Evolutionary conservation across 768 basidiomycete genomes (phyloP), one percentile per base, ranked within the genome.

Genomic region (Suillus hirtellus): DNA sequence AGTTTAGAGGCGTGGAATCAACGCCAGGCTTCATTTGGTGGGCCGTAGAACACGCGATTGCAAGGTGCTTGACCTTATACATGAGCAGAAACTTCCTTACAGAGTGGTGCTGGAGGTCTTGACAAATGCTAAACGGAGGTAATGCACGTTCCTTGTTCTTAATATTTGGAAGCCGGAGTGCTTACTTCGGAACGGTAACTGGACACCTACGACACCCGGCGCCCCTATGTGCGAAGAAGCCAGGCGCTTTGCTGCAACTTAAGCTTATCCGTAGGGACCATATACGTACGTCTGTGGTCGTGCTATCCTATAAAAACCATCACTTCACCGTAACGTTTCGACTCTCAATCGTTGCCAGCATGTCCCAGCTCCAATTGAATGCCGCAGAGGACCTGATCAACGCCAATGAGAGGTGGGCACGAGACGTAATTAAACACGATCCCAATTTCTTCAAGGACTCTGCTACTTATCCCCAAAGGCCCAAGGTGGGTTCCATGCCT

Each of bases 401-500:
- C 21, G 71, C 71, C 46, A 96, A 96, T 75, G 76, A 80, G 5
- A 80, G 83, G 64, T 96, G 93, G 93, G 88, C 90, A 0, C 69
- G 78, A 35, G 81, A 84, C 47, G 85, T 93, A 63, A 71, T 81
- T 38, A 63, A 69, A 15, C 70, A 79, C 14, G 84, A 90, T 14
- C 86, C 89, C 2, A 77, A 74, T 19, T 93, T 95, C 71, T 93
- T 94, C 65, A 66, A 73, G 2, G 69, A 81, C 63, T 81, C 77
- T 3, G 84, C 87, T 0, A 77, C 86, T 71, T 0, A 8, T 24
- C 89, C 87, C 15, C 94, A 95, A 71, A 63, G 73, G 3, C 88
- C 89, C 8, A 86, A 90, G 79, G 90, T 86, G 63, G 24, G 80
- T 72, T 27, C 24, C 7, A 3, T 15, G 24, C 7, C 49, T 27